A percentile compares a stretch with the other conserved stretches of the same genome.
These are phyloP conservation scores for Pyricularia grisea DNA, from an alignment of 2,329 filamentous ascomycete species.

Conservation along the genomic window DNA sequence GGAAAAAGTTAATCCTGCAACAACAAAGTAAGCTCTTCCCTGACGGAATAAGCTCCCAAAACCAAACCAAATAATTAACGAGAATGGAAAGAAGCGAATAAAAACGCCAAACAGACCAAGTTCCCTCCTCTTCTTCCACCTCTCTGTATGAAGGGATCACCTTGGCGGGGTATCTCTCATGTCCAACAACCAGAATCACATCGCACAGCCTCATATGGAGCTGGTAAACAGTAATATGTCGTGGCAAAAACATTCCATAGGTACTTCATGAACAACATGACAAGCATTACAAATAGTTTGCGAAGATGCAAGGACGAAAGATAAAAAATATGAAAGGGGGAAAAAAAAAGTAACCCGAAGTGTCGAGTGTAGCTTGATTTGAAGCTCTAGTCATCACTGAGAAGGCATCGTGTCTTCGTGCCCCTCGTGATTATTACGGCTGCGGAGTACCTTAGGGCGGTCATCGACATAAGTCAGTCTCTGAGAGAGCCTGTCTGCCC, in stretches of 20 bases:
- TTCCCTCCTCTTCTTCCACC: neutral
- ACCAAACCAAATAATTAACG: neutral
- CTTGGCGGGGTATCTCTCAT: neutral
- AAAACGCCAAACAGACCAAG: neutral
- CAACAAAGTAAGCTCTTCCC: neutral
- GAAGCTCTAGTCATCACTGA: neutral
- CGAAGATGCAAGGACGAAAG: neutral
- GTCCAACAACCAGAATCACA: neutral
- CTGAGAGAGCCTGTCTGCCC: conserved; percentile 35
- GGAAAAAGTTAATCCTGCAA: neutral
- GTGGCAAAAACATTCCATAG: neutral
- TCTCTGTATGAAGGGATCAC: neutral
- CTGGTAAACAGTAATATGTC: neutral
- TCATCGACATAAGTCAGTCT: conserved; percentile 50
- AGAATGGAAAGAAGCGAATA: neutral
- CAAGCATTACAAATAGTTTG: neutral
- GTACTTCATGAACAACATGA: conserved; percentile 1
- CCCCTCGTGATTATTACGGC: conserved; percentile 20
- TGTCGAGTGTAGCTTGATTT: neutral
- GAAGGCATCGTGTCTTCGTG: neutral
- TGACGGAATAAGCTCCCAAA: neutral
- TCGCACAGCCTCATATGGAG: neutral
- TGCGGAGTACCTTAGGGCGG: conserved; percentile 44
- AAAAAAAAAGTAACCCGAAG: neutral
- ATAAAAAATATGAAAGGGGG: too few relatives aligned